Base-by-base conservation (phyloP, 2,329 filamentous ascomycete genomes). In the Aspergillus niger region DNA sequence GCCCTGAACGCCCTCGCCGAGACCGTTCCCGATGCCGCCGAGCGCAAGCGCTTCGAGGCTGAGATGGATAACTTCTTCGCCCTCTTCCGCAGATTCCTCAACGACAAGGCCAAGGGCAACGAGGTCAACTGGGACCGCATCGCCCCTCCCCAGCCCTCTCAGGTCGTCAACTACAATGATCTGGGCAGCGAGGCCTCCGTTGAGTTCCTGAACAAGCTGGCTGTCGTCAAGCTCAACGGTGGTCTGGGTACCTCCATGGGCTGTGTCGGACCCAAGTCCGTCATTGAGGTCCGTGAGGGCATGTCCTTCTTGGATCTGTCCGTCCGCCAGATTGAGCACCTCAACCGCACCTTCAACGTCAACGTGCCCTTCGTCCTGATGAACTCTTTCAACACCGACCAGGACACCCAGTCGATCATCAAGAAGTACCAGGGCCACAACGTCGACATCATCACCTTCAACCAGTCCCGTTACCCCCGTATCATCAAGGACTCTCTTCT, bases 11-110 rank as follows among this genome's bases (percentile, higher is more conserved):
- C 89, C 78, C 89, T 99, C 65, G 86, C 91, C 71, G 95, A 99
- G 82, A 91, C 89, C 8, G 93, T 97, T 76, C 86, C 88, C 73
- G 92, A 98, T 76, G 85, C 90, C 59, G 82, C 77, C 32, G 83
- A 86, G 76, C 88, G 86, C 83, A 80, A 81, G 91, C 88, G 96
- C 68, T 98, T 98, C 79, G 94, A 98, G 83, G 96, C 93, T 4
- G 94, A 99, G 82, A 98, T 97, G 93, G 95, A 99, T 87, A 99
- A 99, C 88, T 99, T 99, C 86, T 99, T 99, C 77, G 90, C 92
- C 63, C 90, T 99, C 64, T 99, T 99, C 89, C 91, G 95, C 76
- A 89, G 95, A 81, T 99, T 97, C 81, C 84, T 99, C 66, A 97
- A 97, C 77, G 95, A 98, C 83, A 97, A 97, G 85, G 94, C 95